A percentile compares a stretch with the other conserved stretches of the same genome.
Evolutionary conservation across 805 yeast genomes (phyloP).

Genomic region (Pichia occidentalis): DNA sequence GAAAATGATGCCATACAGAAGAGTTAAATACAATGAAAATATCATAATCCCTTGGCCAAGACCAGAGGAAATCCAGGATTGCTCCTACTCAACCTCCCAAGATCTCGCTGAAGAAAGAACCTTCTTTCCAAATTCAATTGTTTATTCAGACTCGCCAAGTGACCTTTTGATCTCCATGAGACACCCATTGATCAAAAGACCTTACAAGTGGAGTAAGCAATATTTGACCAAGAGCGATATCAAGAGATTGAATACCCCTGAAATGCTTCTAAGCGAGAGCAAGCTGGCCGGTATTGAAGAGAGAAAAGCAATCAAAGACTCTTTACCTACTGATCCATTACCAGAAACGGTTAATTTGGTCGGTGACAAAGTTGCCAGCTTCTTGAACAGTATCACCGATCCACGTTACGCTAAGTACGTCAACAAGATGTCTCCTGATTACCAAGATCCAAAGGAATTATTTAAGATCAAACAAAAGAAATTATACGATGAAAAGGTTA

Average conservation of each 20-base stretch:
- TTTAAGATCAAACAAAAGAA: conserved; percentile 17
- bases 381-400: conserved; percentile 29
- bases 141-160: conserved; percentile 61
- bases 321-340: conserved; percentile 34
- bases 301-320: conserved; percentile 38
- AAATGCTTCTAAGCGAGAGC: conserved; percentile 66
- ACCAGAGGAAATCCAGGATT: conserved; percentile 54
- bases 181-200: conserved; percentile 61
- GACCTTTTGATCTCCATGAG: conserved; percentile 60
- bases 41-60: conserved; percentile 87
- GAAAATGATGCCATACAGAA: conserved; percentile 69
- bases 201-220: conserved; percentile 49
- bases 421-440: conserved; percentile 23
- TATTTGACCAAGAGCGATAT: conserved; percentile 54
- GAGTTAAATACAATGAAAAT: conserved; percentile 61
- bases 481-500: conserved; percentile 15
- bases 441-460: conserved; percentile 16
- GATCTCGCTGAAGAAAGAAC: conserved; percentile 64
- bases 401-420: conserved; percentile 28
- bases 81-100: conserved; percentile 49
- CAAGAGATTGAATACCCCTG: conserved; percentile 57
- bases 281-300: conserved; percentile 59
- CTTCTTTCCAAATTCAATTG: conserved; percentile 61
- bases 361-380: conserved; percentile 36
- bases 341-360: conserved; percentile 39